Evolutionary conservation across 768 basidiomycete species (phyloP).

Genomic region (Guyanaporus albipodus): DNA sequence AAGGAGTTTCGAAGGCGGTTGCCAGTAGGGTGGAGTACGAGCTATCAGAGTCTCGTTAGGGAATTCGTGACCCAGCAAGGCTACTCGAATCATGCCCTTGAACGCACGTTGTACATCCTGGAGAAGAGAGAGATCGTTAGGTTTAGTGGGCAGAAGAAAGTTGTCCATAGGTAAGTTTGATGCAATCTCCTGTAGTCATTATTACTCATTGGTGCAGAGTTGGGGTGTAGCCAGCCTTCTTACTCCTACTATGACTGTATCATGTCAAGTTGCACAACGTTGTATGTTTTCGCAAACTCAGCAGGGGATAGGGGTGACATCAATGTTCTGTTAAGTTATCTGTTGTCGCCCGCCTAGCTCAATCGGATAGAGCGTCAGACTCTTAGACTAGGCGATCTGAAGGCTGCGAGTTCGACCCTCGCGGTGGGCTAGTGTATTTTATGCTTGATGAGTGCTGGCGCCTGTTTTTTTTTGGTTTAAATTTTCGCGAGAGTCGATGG

Average conservation of each 20-base stretch:
- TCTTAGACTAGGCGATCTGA: constrained; percentile 53
- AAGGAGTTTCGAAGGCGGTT: constrained; percentile 77
- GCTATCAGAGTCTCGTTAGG: constrained; percentile 86
- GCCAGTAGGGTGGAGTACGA: constrained; percentile 95
- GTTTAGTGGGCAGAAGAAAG: constrained; percentile 60
- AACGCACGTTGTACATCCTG: constrained; percentile 84
- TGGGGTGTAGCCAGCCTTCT: constrained; percentile 21
- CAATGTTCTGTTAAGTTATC: not conserved
- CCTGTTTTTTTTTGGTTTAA: not conserved
- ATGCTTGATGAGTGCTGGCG: too few relatives aligned
- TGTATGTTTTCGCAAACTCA: too few relatives aligned
- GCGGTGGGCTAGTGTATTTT: constrained; percentile 48
- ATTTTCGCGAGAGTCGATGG: too few relatives aligned
- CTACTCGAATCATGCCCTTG: constrained; percentile 85
- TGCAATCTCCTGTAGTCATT: not conserved
- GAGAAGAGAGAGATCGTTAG: constrained; percentile 95
- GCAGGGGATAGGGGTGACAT: not conserved
- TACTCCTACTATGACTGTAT: too few relatives aligned
- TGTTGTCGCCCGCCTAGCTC: constrained; percentile 52
- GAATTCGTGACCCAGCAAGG: constrained; percentile 95
- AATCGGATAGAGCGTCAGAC: constrained; percentile 69
- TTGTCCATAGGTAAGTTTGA: constrained; percentile 43
- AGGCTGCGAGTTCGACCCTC: constrained; percentile 65
- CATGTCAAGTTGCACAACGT: too few relatives aligned
- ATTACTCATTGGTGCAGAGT: constrained; percentile 21